These are phyloP conservation scores for Monosporascus sp. DNA, from an alignment of 2,329 filamentous ascomycete species.

Conservation along the genomic window DNA sequence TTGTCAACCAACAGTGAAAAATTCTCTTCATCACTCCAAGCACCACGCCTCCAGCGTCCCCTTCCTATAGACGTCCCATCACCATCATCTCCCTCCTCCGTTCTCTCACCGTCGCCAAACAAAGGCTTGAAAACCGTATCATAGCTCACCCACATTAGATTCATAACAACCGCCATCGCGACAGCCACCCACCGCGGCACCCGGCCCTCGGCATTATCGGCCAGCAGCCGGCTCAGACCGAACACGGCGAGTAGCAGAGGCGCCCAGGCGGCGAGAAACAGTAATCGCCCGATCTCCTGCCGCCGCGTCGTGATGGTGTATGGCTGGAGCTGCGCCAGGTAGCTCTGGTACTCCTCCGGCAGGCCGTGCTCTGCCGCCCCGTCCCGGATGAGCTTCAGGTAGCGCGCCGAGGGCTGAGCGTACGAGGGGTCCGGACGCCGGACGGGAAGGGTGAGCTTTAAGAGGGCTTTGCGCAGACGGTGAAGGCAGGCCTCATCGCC, in stretches of 20 bases:
- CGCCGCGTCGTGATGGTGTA: constrained; percentile 64
- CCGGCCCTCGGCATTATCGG: constrained; percentile 54
- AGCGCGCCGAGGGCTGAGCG: constrained; percentile 49
- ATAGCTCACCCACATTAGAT: constrained; percentile 57
- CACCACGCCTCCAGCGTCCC: background rate
- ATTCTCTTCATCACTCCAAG: background rate
- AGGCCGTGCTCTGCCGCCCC: constrained; percentile 78
- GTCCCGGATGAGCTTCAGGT: constrained; percentile 72
- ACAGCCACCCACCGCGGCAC: constrained; percentile 62
- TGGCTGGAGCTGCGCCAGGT: constrained; percentile 62
- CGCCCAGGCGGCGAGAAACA: constrained; percentile 57
- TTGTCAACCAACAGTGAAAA: background rate
- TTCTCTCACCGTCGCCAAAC: constrained; percentile 85
- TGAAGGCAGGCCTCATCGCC: constrained; percentile 33
- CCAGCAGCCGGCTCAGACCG: constrained; percentile 41
- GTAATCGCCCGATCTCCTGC: constrained; percentile 59
- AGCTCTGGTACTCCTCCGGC: constrained; percentile 70
- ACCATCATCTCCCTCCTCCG: constrained; percentile 24
- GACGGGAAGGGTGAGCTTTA: constrained; percentile 26
- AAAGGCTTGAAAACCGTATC: constrained; percentile 56
- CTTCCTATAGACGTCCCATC: background rate
- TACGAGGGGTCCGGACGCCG: constrained; percentile 49
- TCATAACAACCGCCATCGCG: constrained; percentile 39
- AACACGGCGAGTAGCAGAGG: constrained; percentile 48
- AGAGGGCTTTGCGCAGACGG: constrained; percentile 29